Evolutionary conservation across 208 protist species (phyloP).

Genomic region (Blechomonas ayalai): DNA sequence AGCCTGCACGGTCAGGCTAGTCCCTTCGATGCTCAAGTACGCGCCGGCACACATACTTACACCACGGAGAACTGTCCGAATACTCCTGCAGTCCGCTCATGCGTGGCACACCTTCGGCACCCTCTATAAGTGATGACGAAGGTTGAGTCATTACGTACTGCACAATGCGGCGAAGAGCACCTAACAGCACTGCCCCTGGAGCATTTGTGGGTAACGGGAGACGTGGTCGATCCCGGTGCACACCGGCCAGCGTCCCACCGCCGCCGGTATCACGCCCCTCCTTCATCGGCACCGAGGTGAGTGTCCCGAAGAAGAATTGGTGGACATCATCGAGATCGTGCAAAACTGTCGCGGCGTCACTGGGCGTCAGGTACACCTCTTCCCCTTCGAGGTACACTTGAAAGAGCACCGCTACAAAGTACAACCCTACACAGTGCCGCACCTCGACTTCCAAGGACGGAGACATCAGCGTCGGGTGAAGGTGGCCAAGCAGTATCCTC

Average conservation of each 20-base stretch:
- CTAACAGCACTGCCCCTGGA: constrained; percentile 17
- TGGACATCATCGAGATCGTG: constrained; percentile 28
- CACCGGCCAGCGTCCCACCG: neutral
- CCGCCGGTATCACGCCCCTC: neutral
- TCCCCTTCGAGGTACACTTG: constrained; percentile 25
- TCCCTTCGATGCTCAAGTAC: constrained; percentile 48
- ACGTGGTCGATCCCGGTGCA: neutral
- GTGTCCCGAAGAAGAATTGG: constrained; percentile 12
- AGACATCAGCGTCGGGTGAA: neutral
- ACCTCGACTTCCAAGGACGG: constrained; percentile 8
- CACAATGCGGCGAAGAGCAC: constrained; percentile 35
- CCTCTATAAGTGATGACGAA: constrained; percentile 30
- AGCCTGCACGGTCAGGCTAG: too few relatives aligned
- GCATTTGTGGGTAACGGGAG: neutral
- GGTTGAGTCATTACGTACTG: constrained; percentile 46
- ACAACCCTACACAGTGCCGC: constrained; percentile 14
- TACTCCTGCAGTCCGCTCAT: constrained; percentile 35
- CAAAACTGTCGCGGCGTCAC: constrained; percentile 26
- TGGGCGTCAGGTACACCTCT: constrained; percentile 26
- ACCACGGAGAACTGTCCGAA: constrained; percentile 50
- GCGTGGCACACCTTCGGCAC: constrained; percentile 41
- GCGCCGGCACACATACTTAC: constrained; percentile 42
- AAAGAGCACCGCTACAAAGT: constrained; percentile 37
- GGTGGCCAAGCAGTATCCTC: neutral
- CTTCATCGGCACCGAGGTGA: neutral